Base-by-base conservation (phyloP, 2,329 filamentous ascomycete genomes). In the Colletotrichum echinochloae region DNA sequence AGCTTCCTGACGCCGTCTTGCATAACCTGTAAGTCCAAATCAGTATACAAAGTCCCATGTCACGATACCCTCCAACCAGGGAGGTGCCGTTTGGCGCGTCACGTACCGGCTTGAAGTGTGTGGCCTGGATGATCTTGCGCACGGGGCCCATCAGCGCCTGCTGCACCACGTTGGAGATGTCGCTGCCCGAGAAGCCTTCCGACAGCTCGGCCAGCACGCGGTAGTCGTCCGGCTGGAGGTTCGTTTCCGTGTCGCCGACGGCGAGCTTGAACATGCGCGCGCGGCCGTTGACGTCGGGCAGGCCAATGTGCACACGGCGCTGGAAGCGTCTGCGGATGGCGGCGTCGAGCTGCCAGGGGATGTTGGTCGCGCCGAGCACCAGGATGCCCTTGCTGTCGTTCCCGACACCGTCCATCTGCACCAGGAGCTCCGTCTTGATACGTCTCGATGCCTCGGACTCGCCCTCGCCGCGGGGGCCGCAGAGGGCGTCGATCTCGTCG, bases 371-470 rank as follows among this genome's bases (percentile, higher is more conserved):
- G 71, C 96, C 96, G 4, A 99, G 89, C 49, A 99, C 97, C 30
- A 99, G 86, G 11, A 99, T 95, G 26, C 95, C 96, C 77, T 92
- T 94, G 73, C 92, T 95, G 81, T 99, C 96, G 73, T 97, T 95
- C 73, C 96, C 97, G 12, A 99, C 96, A 83, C 96, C 97, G 77
- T 99, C 96, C 96, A 99, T 99, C 82, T 99, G 96, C 23, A 99
- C 95, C 18, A 99, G 90, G 77, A 99, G 90, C 82, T 99, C 96
- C 0, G 96, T 99, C 84, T 99, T 99, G 87, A 99, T 99, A 80
- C 96, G 92, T 72, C 96, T 90, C 62, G 95, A 98, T 1, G 97
- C 96, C 85, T 99, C 96, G 1, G 95, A 98, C 84, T 99, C 97
- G 79, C 96, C 96, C 86, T 99, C 96, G 73, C 89, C 90, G 75